Base-by-base conservation (phyloP, 495 filamentous ascomycete species). In the Cercophora sp. region DNA sequence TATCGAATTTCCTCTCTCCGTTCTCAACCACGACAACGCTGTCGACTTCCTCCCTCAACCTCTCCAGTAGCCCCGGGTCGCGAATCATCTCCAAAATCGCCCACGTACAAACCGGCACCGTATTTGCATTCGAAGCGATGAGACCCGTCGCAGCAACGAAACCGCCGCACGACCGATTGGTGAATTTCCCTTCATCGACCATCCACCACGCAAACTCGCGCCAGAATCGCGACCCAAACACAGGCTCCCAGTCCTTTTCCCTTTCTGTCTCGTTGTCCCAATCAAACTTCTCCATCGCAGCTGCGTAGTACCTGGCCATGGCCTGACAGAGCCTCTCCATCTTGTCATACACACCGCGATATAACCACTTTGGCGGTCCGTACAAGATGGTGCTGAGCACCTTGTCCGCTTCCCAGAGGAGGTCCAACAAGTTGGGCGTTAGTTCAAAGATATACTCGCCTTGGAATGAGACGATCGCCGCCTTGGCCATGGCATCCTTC, bases 41-140 rank as follows among this genome's bases (percentile, higher is more conserved):
- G 10, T 32, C 2, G 1, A 54, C 57, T 48, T 65, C 66, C 3
- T 56, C 58, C 0, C 56, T 48, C 19, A 72, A 37, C 8, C 45
- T 52, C 8, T 37, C 26, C 8, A 57, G 51, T 4, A 70, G 57
- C 1, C 19, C 27, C n/a, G 51, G 39, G 42, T 70, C 64, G 39
- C 59, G 35, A 18, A 62, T 44, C 3, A 63, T 2, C 31, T 70
- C 59, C 19, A 66, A 61, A 1, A 72, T 3, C 5, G 40, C 25
- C 69, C 67, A 72, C n/a, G 43, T 56, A 1, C 54, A 29, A 8
- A 58, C 45, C 0, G 64, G 64, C 3, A 70, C 51, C n/a, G 60
- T 49, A 54, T 72, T 70, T 11, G 46, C 52, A 31, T 72, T 71
- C 40, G 22, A 25, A 16, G 19, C 40, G 5, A 43, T 22, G 3